phyloP scores from a whole-genome alignment of 345 rosid species.

The Atalantia buxifolia region DNA sequence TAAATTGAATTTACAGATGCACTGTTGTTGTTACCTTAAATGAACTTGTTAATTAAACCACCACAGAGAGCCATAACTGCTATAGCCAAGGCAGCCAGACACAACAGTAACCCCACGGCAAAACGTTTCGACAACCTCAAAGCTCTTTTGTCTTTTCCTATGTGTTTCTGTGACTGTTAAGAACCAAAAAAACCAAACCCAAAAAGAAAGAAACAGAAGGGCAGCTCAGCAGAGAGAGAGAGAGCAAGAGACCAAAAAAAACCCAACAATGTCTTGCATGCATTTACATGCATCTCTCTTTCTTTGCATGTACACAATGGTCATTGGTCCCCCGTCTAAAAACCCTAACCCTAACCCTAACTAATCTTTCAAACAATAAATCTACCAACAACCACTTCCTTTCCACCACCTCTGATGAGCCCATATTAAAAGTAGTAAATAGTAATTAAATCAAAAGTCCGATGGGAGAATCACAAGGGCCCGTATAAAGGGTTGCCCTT shows the following conservation, averaged over 20 bases:
- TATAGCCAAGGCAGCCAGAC: neutral
- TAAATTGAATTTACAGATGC: neutral
- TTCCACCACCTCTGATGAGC: slow-evolving; percentile 6
- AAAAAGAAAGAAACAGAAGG: slow-evolving; percentile 27
- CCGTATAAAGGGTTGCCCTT: slow-evolving; percentile 10
- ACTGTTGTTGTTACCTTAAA: neutral
- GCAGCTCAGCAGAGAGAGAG: neutral
- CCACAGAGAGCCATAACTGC: neutral
- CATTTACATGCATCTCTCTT: slow-evolving; percentile 23
- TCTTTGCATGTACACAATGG: slow-evolving; percentile 25
- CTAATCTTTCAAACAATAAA: slow-evolving; percentile 22
- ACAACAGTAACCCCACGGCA: neutral
- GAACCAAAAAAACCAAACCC: slow-evolving; percentile 2
- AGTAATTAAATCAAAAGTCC: neutral
- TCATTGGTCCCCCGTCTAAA: slow-evolving; percentile 28
- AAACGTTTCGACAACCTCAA: slow-evolving; percentile 11
- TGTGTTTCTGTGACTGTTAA: neutral
- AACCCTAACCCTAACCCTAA: slow-evolving; percentile 15
- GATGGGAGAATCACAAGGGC: slow-evolving; percentile 5
- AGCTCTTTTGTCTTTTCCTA: slow-evolving; percentile 22
- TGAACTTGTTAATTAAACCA: neutral
- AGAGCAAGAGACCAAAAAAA: neutral
- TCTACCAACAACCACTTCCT: slow-evolving; percentile 23
- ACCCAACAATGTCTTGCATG: slow-evolving; percentile 33
- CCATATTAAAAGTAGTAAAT: neutral